These are phyloP conservation scores for Tetragonia tetragonoides DNA, from an alignment of 148 eudicot species.

Conservation along the genomic window DNA sequence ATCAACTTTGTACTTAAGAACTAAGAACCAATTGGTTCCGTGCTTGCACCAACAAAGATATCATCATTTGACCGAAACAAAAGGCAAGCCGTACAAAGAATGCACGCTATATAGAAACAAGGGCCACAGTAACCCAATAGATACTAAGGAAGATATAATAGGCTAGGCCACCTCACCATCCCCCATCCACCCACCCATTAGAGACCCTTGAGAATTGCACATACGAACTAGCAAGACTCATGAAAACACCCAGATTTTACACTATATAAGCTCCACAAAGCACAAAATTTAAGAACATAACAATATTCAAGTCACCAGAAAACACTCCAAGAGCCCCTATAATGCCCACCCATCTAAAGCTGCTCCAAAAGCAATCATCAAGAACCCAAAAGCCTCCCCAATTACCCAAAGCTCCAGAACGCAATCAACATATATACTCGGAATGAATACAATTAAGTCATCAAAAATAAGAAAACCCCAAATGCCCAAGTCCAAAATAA, in stretches of 20 bases:
- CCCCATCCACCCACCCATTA: neutral
- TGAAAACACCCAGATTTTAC: neutral
- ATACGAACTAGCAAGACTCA: neutral
- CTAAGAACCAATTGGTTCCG: neutral
- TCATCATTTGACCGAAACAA: neutral
- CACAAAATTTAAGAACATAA: neutral
- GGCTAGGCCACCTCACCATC: neutral
- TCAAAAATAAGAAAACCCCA: constrained; percentile 2
- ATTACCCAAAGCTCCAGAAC: neutral
- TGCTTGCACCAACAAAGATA: neutral
- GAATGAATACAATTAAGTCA: neutral
- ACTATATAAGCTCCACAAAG: neutral
- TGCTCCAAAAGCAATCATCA: neutral
- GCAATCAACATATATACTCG: neutral
- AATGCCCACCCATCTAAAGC: neutral
- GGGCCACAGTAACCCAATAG: neutral
- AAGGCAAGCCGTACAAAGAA: neutral
- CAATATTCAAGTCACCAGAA: neutral
- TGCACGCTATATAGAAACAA: neutral
- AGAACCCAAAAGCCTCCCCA: neutral
- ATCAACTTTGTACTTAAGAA: neutral
- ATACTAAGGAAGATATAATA: neutral
- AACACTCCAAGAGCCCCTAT: neutral
- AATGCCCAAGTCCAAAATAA: neutral
- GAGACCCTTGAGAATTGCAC: neutral